Percentiles rank a stretch among this genome's conserved stretches.
phyloP scores from a whole-genome alignment of 768 basidiomycete genomes.

The Lactarius evosmus region DNA sequence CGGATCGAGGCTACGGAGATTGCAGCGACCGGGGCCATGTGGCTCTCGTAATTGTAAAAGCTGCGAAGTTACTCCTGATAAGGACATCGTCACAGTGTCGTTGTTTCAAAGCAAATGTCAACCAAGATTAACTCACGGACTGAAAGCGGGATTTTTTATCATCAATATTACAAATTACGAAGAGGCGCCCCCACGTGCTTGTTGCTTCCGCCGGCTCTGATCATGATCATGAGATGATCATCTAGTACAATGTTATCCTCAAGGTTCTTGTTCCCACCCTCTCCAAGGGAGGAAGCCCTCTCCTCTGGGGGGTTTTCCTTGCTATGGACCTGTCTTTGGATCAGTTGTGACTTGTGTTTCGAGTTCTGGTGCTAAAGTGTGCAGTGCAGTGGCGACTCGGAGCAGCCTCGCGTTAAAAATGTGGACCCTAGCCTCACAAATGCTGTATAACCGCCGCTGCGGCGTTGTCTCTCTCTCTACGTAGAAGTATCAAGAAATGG shows the following conservation, averaged over 20 bases:
- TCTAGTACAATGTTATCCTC: background rate
- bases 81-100: background rate
- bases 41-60: constrained; percentile 7
- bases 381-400: background rate
- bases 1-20: constrained; percentile 5
- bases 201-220: background rate
- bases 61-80: background rate
- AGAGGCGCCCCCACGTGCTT: background rate
- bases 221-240: too few relatives aligned
- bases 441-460: constrained; percentile 3
- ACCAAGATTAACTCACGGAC: background rate
- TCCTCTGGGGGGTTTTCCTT: background rate
- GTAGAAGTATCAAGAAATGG: background rate
- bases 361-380: constrained; percentile 5
- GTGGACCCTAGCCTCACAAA: background rate
- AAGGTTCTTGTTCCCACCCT: background rate
- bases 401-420: background rate
- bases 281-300: background rate
- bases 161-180: background rate
- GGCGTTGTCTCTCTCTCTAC: background rate
- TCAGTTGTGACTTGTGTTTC: background rate
- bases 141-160: background rate
- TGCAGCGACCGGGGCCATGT: constrained; percentile 2
- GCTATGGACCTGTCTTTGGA: background rate
- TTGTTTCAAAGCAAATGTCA: background rate